A percentile compares a stretch with the other conserved stretches of the same genome.
These are phyloP conservation scores for Torulaspora indica DNA, from an alignment of 805 yeast species.

Conservation along the genomic window DNA sequence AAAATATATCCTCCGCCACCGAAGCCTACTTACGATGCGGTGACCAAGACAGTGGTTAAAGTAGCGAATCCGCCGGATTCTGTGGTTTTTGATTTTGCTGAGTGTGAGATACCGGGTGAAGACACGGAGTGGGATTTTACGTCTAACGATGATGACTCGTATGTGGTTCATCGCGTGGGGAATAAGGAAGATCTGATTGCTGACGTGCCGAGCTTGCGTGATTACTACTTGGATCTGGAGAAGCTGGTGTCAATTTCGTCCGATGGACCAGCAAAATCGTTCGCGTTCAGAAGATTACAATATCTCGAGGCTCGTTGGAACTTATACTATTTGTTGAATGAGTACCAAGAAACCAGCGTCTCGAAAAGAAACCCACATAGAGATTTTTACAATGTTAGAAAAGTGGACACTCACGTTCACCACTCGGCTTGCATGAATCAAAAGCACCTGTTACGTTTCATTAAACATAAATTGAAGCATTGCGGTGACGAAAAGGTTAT, in stretches of 20 bases:
- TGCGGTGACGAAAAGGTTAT: conserved; percentile 85
- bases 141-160: conserved; percentile 62
- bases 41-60: conserved; percentile 48
- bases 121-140: conserved; percentile 53
- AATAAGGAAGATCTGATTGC: conserved; percentile 40
- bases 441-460: conserved; percentile 89
- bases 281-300: conserved; percentile 90
- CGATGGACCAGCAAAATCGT: conserved; percentile 95
- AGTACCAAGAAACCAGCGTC: conserved; percentile 85
- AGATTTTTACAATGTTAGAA: conserved; percentile 48
- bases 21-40: conserved; percentile 73
- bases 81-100: conserved; percentile 40
- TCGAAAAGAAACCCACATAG: conserved; percentile 93
- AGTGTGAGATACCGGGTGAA: conserved; percentile 43
- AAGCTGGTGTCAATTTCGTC: conserved; percentile 68
- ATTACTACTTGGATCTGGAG: conserved; percentile 80
- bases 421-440: conserved; percentile 99
- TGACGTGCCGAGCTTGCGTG: conserved; percentile 75
- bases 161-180: conserved; percentile 48
- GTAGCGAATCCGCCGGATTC: conserved; percentile 40
- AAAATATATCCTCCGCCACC: conserved; percentile 90
- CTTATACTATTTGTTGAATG: conserved; percentile 79
- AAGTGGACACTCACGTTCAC: conserved; percentile 82
- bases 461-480: conserved; percentile 88
- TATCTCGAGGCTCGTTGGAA: conserved; percentile 97